These are phyloP conservation scores for Saitozyma podzolica DNA, from an alignment of 768 basidiomycete genomes.

Conservation along the genomic window DNA sequence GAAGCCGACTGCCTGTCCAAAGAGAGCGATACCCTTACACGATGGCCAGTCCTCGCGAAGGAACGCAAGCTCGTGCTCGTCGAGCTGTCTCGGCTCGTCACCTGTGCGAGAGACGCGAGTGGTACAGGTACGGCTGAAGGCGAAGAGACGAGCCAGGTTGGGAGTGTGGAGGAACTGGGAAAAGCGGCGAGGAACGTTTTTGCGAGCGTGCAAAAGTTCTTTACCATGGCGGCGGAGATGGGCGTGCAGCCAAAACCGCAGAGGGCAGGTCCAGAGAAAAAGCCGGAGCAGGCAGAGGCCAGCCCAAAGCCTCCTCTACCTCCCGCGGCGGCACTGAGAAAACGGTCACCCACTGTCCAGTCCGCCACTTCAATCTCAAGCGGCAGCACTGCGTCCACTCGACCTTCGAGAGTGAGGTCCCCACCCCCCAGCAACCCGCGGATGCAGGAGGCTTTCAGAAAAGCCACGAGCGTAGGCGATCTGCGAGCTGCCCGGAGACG, in stretches of 20 bases:
- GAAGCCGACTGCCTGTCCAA: conserved; percentile 80
- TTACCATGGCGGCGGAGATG: conserved; percentile 55
- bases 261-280: too few species aligned
- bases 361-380: background rate
- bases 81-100: conserved; percentile 75
- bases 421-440: conserved; percentile 14
- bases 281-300: conserved; percentile 1
- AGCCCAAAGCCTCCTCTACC: background rate
- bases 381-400: background rate
- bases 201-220: conserved; percentile 73
- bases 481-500: conserved; percentile 26
- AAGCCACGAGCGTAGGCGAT: conserved; percentile 33
- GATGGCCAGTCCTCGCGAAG: conserved; percentile 66
- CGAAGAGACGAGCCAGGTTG: conserved; percentile 11
- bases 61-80: conserved; percentile 81
- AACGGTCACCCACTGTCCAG: background rate
- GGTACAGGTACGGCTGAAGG: conserved; percentile 11
- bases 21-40: conserved; percentile 71
- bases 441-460: conserved; percentile 35
- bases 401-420: conserved; percentile 3
- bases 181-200: conserved; percentile 68
- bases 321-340: background rate
- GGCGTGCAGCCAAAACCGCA: conserved; percentile 50
- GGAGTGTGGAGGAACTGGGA: conserved; percentile 23
- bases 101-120: conserved; percentile 39